Base-by-base conservation (phyloP, 768 basidiomycete genomes). In the Suillus clintonianus region DNA sequence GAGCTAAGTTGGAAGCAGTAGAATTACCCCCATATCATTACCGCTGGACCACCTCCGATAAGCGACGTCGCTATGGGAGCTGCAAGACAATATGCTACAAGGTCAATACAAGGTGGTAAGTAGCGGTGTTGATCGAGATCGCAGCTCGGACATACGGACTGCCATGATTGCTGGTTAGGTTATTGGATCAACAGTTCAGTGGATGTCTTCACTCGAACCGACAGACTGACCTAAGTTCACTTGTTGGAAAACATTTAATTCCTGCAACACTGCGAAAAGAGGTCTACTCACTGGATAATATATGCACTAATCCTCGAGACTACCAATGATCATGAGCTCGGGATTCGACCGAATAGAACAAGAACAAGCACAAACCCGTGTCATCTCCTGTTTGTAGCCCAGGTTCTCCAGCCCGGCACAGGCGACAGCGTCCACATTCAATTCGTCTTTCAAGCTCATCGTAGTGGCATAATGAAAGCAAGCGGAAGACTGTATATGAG, bases 51-150 rank as follows among this genome's bases (percentile, higher is more conserved):
- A 43, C 86, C 86, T 19, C 78, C 84, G 2, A 82, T 74, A 5
- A 87, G 76, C 14, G 83, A 83, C 0, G 86, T 87, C 1, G 82
- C 82, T 53, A 88, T 80, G 17, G 86, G 86, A 1, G 85, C 81
- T 8, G 82, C 75, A n/a, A 88, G 79, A 19, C 82, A 84, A 63
- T 80, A 87, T 8, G 86, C 86, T 87, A 60, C 5, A 24, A 13
- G 50, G 53, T 10, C 7, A 86, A 86, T 87, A 60, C 5, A 24
- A 13, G 50, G 53, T 10, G n/a, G 58, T 69, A 65, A 69, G 59
- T 47, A n/a, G 22, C 3, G 58, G 37, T 27, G 32, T 27, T 30
- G 27, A 32, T 14, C 13, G 45, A 45, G 3, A 50, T 10, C 4
- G 13, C 8, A 19, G 5, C 3, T 13, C n/a, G n/a, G 36, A 82